Base-by-base conservation (phyloP, 495 filamentous ascomycete genomes). In the Trichoderma reesei region DNA sequence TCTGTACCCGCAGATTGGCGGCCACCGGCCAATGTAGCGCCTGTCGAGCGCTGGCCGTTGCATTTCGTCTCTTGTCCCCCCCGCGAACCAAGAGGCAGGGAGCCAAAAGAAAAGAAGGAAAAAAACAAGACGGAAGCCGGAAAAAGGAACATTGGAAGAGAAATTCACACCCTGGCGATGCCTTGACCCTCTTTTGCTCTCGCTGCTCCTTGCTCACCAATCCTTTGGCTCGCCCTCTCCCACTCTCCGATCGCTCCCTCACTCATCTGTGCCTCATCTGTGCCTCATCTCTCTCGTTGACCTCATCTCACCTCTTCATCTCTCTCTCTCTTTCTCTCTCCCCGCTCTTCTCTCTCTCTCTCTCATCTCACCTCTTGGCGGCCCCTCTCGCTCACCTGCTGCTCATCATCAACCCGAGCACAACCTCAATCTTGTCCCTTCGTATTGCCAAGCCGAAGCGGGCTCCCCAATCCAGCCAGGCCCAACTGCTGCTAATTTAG, bases 401-500 rank as follows among this genome's bases (percentile, higher is more conserved):
- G 44, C 44, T 48, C 44, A 48, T 48, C 44, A 18, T 48, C 16
- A 26, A 8, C 44, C 5, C 5, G 7, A 16, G 16, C 44, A 18
- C 18, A n/a, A 39, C 11, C 38, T 39, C 38, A 39, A 7, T 11
- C 11, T 11, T 39, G 6, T 6, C 11, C 38, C 38, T 39, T 39
- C 42, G 42, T 46, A 46, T 46, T 18, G 42, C 42, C 42, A 46
- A 46, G 42, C 38, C 38, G 38, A 39, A 39, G 38, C 38, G 38
- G n/a, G 46, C 46, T 54, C 46, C 44, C 46, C 7, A 54, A 26
- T 26, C 6, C 51, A 16, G 20, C 8, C 51, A 56, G 51, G 51
- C 51, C 51, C 51, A 56, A 56, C 51, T 56, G 14, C 20, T 48
- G 20, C 51, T 56, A 56, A 56, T 56, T 39, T 56, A 56, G 51